Conservation (phyloP, 2,329 filamentous ascomycete genomes). For the Daldinia eschscholtzii region DNA sequence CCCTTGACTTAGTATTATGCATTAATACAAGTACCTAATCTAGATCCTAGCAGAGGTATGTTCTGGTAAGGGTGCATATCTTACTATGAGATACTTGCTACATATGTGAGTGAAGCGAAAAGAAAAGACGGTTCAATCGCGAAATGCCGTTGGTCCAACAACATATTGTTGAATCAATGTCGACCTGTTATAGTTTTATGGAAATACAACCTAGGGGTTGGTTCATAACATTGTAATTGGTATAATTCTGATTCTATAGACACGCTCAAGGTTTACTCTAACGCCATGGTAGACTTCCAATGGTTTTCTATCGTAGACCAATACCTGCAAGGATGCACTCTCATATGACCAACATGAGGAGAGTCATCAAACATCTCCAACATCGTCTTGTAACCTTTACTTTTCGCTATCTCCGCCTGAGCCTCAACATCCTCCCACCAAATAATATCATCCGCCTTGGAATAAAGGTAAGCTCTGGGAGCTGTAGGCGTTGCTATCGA, state of each 20-base stretch:
- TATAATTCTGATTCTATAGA: not conserved
- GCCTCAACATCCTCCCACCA: constrained; percentile 66
- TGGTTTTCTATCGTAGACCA: constrained; percentile 61
- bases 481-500: constrained; percentile 54
- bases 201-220: too few relatives aligned
- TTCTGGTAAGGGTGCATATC: too few relatives aligned
- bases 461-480: constrained; percentile 69
- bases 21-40: too few relatives aligned
- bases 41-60: too few relatives aligned
- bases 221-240: not conserved
- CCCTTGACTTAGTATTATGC: too few relatives aligned
- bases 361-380: constrained; percentile 68
- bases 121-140: too few relatives aligned
- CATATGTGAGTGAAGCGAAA: too few relatives aligned
- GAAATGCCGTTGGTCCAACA: too few relatives aligned
- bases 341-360: constrained; percentile 72
- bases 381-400: constrained; percentile 63
- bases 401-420: constrained; percentile 62
- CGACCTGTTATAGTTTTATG: too few relatives aligned
- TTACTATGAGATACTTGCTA: too few relatives aligned
- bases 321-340: constrained; percentile 67
- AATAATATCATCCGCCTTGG: constrained; percentile 69
- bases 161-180: too few relatives aligned
- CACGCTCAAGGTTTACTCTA: constrained; percentile 20
- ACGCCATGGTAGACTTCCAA: constrained; percentile 47